Conservation (phyloP, 2,329 filamentous ascomycete genomes). For the Colletotrichum ledebouriae region DNA sequence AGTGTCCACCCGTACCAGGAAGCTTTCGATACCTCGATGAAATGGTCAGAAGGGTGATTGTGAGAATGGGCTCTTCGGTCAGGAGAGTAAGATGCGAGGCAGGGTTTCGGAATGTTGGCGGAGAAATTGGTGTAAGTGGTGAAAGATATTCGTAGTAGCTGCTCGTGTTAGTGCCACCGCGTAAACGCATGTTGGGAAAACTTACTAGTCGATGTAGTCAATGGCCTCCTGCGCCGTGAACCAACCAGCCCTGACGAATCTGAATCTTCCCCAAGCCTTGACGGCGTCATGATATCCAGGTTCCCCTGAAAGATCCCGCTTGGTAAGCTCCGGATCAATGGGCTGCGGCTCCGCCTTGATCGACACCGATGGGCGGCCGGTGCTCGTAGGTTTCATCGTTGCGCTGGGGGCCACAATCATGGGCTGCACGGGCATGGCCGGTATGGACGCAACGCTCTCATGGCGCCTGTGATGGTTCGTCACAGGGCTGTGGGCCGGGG, state of each 20-base stretch:
- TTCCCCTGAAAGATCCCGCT: constrained; percentile 60
- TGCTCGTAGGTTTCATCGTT: constrained; percentile 34
- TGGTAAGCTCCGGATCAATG: constrained; percentile 62
- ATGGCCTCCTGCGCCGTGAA: constrained; percentile 95
- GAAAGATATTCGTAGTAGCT: constrained; percentile 93
- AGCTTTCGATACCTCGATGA: constrained; percentile 88
- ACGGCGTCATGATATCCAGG: constrained; percentile 77
- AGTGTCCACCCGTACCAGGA: constrained; percentile 82
- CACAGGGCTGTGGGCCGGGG: constrained; percentile 34
- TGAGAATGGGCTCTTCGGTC: constrained; percentile 91
- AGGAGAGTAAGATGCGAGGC: constrained; percentile 83
- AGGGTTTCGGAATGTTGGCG: constrained; percentile 89
- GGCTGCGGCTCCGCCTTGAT: constrained; percentile 53
- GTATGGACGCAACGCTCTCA: constrained; percentile 47
- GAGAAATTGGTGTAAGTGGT: constrained; percentile 92
- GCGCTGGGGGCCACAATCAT: constrained; percentile 38
- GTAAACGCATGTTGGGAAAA: background rate
- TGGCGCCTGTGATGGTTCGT: constrained; percentile 49
- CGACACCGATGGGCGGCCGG: constrained; percentile 19
- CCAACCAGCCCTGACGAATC: constrained; percentile 97
- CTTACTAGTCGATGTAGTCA: constrained; percentile 91
- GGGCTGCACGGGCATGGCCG: constrained; percentile 41
- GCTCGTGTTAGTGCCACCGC: constrained; percentile 30
- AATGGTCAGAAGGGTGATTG: constrained; percentile 91
- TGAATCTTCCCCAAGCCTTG: constrained; percentile 89